These are phyloP conservation scores for Arxiozyma telluris DNA, from an alignment of 1,139 yeast genomes.

Conservation along the genomic window DNA sequence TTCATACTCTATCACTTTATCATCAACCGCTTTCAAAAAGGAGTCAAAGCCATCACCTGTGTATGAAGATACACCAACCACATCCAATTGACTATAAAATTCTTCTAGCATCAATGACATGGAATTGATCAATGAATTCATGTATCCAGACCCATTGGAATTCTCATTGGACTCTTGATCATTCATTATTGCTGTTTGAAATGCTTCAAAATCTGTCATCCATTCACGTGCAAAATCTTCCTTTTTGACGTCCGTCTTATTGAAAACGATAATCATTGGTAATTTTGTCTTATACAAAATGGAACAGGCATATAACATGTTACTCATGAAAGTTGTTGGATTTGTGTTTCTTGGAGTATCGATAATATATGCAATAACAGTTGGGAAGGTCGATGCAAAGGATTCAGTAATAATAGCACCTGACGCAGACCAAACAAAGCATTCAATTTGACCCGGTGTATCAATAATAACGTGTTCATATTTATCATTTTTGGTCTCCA, in stretches of 20 bases:
- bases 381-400: conserved; percentile 91
- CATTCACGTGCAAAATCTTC: conserved; percentile 88
- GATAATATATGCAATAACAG: conserved; percentile 88
- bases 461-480: conserved; percentile 75
- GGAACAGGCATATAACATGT: conserved; percentile 97
- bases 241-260: conserved; percentile 82
- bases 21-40: conserved; percentile 71
- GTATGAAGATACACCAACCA: conserved; percentile 81
- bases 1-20: conserved; percentile 81
- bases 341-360: conserved; percentile 93
- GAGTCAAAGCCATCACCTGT: conserved; percentile 95
- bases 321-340: conserved; percentile 95
- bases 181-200: conserved; percentile 66
- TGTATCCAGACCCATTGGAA: conserved; percentile 70
- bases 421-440: conserved; percentile 95
- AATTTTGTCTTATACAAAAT: conserved; percentile 90
- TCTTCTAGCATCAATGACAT: conserved; percentile 96
- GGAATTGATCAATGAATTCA: conserved; percentile 88
- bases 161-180: conserved; percentile 53
- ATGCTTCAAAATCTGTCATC: conserved; percentile 94
- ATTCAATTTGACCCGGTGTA: conserved; percentile 98
- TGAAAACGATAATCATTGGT: conserved; percentile 95
- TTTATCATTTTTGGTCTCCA: conserved; percentile 66
- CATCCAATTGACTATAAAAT: conserved; percentile 86
- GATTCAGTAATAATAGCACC: conserved; percentile 96